A percentile compares a stretch with the other conserved stretches of the same genome.
phyloP scores from a whole-genome alignment of 768 basidiomycete genomes.

The Tricholoma furcatifolium region DNA sequence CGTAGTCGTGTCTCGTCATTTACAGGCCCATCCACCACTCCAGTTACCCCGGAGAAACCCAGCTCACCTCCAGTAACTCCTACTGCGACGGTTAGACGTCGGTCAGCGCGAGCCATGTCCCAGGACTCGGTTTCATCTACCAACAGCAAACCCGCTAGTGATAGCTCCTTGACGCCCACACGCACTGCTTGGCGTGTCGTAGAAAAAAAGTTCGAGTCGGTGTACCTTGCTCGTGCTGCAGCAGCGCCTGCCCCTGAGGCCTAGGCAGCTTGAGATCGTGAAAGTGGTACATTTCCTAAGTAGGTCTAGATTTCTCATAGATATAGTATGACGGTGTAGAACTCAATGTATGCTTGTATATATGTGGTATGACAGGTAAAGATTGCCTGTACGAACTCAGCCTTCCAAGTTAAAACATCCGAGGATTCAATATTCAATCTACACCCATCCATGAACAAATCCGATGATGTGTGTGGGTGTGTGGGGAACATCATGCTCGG shows the following conservation, averaged over 20 bases:
- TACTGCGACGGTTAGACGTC: neutral
- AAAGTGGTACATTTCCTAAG: neutral
- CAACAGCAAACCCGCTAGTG: neutral
- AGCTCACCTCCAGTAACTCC: neutral
- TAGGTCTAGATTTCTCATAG: no score
- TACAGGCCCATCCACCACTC: neutral
- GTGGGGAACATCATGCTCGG: no score
- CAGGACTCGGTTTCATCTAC: neutral
- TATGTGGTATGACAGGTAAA: no score
- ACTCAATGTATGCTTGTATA: no score
- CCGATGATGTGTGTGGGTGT: no score
- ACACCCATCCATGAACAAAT: no score
- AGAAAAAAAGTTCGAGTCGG: constrained; percentile 4
- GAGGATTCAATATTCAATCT: no score
- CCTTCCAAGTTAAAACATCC: no score
- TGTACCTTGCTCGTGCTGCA: neutral
- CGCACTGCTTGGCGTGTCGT: constrained; percentile 14
- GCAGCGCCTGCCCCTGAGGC: neutral
- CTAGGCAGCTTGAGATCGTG: neutral
- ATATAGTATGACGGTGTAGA: no score
- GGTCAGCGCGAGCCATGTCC: constrained; percentile 1
- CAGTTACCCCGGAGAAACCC: neutral
- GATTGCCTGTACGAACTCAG: no score
- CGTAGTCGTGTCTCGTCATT: constrained; percentile 7
- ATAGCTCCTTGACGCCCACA: constrained; percentile 4